A percentile compares a stretch with the other conserved stretches of the same genome.
Conservation (phyloP, 2,329 filamentous ascomycete species). For the Colletotrichum zoysiae region DNA sequence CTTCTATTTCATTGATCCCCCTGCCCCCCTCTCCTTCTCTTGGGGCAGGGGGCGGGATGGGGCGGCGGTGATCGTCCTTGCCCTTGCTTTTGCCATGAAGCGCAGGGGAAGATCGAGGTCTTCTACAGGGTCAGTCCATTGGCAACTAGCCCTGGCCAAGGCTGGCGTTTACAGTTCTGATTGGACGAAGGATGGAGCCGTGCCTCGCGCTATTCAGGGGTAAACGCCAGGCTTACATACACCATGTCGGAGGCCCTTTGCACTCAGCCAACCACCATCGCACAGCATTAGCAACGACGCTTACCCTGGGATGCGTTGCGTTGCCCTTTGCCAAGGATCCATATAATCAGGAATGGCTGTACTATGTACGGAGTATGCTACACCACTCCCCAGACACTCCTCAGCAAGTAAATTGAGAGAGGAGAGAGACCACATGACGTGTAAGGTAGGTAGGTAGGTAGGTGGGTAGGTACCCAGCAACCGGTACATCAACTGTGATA, state of each 20-base stretch:
- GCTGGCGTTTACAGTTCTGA: constrained; percentile 23
- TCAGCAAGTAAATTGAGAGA: not conserved
- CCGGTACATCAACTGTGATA: not conserved
- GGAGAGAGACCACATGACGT: not conserved
- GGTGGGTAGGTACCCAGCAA: no score
- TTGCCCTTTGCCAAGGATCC: not conserved
- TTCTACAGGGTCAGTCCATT: not conserved
- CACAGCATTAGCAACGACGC: not conserved
- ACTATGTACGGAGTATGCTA: not conserved
- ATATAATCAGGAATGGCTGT: not conserved
- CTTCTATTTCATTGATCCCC: not conserved
- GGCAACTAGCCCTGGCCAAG: constrained; percentile 4
- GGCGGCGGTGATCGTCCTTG: not conserved
- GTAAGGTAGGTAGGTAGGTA: not conserved
- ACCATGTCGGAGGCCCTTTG: not conserved
- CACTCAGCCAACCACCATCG: not conserved
- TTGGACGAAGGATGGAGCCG: constrained; percentile 4
- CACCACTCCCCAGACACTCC: not conserved
- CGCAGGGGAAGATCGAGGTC: not conserved
- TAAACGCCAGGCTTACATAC: constrained; percentile 1
- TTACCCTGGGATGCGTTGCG: not conserved
- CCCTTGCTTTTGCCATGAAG: not conserved
- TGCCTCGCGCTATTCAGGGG: constrained; percentile 32
- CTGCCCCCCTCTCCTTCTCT: not conserved
- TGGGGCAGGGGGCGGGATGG: no score